Evolutionary conservation across 257 asterid species (phyloP).

Genomic region (Solanum sejunctum): DNA sequence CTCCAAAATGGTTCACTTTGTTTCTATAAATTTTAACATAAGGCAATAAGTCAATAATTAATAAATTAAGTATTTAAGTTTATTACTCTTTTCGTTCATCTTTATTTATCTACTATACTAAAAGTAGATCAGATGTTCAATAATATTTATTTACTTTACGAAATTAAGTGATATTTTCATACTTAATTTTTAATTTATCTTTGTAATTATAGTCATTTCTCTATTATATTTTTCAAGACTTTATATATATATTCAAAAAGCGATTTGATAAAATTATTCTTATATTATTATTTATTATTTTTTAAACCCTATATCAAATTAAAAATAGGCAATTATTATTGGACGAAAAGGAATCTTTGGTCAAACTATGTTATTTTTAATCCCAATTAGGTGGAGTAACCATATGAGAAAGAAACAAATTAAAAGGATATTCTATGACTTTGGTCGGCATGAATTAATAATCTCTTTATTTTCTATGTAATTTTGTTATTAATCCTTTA

Average conservation of each 20-base stretch:
- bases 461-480: background rate
- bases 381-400: background rate
- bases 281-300: no score
- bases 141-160: no score
- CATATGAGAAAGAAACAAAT: background rate
- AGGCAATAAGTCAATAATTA: background rate
- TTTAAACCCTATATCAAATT: no score
- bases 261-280: no score
- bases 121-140: no score
- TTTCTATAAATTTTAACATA: background rate
- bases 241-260: no score
- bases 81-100: no score
- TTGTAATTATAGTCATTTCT: no score
- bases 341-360: background rate
- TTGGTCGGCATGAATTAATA: background rate
- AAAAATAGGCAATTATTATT: fast-evolving
- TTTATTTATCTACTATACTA: no score
- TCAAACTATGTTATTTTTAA: background rate
- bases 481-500: background rate
- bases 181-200: no score
- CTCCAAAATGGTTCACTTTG: background rate
- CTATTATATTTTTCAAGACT: no score
- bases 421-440: background rate
- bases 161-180: no score
- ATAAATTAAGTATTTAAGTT: background rate